These are phyloP conservation scores for Phytophthora foliorum DNA, from an alignment of 352 stramenopile genomes.

Conservation along the genomic window DNA sequence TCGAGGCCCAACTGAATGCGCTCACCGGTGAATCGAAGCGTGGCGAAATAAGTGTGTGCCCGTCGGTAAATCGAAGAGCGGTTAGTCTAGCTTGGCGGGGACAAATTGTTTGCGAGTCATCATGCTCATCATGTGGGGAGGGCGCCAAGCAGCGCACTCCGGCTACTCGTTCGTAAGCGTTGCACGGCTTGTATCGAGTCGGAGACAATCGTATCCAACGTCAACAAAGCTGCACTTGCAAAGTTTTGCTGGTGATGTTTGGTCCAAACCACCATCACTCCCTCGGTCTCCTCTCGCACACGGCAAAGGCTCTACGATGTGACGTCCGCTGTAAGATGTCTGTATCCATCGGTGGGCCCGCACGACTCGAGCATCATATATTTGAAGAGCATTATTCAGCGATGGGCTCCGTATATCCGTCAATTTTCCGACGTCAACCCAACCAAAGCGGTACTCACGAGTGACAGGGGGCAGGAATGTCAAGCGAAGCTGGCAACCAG, in stretches of 20 bases:
- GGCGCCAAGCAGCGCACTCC: constrained; percentile 2
- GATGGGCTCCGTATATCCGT: constrained; percentile 3
- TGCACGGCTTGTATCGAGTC: neutral
- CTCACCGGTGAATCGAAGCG: too few relatives aligned
- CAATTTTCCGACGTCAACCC: constrained; percentile 25
- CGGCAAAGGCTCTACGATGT: constrained; percentile 1
- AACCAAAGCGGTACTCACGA: too few relatives aligned
- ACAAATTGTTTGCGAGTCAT: neutral
- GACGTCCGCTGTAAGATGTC: constrained; percentile 12
- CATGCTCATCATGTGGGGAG: constrained; percentile 10
- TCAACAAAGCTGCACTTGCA: neutral
- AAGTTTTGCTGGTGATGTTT: constrained; percentile 1
- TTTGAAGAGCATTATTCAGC: constrained; percentile 31
- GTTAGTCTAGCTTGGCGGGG: neutral
- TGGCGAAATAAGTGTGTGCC: neutral
- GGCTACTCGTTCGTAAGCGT: constrained; percentile 9
- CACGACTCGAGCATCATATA: constrained; percentile 18
- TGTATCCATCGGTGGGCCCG: constrained; percentile 9
- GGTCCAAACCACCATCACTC: constrained; percentile 24
- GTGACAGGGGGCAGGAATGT: too few relatives aligned
- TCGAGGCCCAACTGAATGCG: too few relatives aligned
- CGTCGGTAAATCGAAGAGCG: too few relatives aligned
- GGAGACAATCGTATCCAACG: neutral
- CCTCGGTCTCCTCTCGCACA: neutral
- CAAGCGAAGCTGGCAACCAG: constrained; percentile 13